Conservation (phyloP, 768 basidiomycete species). For the Naganishia kalamii region DNA sequence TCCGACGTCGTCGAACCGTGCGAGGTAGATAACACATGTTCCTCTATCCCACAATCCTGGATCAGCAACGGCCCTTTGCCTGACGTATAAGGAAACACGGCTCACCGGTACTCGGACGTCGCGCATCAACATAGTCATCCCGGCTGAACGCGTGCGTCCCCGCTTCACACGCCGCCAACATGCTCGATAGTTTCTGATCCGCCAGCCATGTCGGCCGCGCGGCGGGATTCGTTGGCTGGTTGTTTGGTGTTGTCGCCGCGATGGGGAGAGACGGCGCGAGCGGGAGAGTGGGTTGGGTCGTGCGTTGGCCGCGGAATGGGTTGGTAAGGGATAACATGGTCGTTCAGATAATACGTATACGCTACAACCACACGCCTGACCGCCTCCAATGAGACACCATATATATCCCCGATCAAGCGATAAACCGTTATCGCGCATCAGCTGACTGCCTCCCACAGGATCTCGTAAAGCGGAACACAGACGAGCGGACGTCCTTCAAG, state of each 20-base stretch:
- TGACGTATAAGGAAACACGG: too few relatives aligned
- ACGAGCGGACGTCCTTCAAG: too few relatives aligned
- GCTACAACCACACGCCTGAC: background rate
- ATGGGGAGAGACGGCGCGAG: too few relatives aligned
- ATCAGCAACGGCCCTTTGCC: background rate
- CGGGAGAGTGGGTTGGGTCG: too few relatives aligned
- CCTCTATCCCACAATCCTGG: background rate
- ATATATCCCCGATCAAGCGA: background rate
- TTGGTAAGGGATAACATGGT: slow-evolving; percentile 13
- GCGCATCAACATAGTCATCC: background rate
- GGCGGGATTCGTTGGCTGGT: background rate
- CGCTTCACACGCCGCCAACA: slow-evolving; percentile 5
- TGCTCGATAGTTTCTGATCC: background rate
- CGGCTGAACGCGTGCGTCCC: background rate
- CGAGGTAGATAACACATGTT: background rate
- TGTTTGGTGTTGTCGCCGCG: background rate
- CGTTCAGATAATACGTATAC: too few relatives aligned
- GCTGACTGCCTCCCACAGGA: too few relatives aligned
- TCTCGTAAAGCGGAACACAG: too few relatives aligned
- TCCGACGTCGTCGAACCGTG: background rate
- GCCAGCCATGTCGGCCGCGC: background rate
- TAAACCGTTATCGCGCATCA: too few relatives aligned
- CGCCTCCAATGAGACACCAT: background rate
- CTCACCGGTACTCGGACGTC: too few relatives aligned
- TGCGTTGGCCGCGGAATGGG: background rate